Evolutionary conservation across 2,329 filamentous ascomycete genomes (phyloP), one percentile per base, ranked within the genome.

Genomic region (Venturia asperata): DNA sequence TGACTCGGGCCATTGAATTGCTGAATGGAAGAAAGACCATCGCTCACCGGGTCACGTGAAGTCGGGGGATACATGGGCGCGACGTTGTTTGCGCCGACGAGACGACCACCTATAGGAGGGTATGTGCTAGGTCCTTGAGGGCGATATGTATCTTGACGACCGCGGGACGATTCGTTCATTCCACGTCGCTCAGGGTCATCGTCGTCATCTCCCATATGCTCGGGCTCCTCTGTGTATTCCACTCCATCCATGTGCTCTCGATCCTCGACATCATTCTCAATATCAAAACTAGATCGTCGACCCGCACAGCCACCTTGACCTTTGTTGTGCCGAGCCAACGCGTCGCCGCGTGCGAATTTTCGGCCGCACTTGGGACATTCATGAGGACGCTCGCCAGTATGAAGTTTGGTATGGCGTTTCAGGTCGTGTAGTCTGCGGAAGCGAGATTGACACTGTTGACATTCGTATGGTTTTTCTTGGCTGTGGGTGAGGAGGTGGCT

Each of bases 381-480:
- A 72, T 99, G 94, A 15, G 92, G 92, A 72, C 95, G 88, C 79
- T 99, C 94, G 65, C 94, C 94, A 0, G 93, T 97, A 74, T 99
- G 94, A 27, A 99, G 84, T 77, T 99, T 99, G 69, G 89, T 92
- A 75, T 99, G 94, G 49, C 94, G 87, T 79, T 99, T 99, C 69
- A 99, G 78, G 73, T 99, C 94, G 74, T 99, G 94, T 63, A 97
- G 81, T 68, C 94, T 87, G 65, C 94, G 86, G 77, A 99, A 99
- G 63, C 93, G 87, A 76, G 94, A 90, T 70, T 93, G 86, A 75
- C 94, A 99, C n/a, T 90, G 91, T 68, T 91, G 87, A 74, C 94
- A 99, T 37, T 94, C 85, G 73, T 94, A 99, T 0, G 94, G 94
- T 77, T 99, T 99, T 76, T 99, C 94, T 80, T 99, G 93, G 72